Conservation (phyloP, 148 eudicot genomes). For the Suaeda aralocaspica region DNA sequence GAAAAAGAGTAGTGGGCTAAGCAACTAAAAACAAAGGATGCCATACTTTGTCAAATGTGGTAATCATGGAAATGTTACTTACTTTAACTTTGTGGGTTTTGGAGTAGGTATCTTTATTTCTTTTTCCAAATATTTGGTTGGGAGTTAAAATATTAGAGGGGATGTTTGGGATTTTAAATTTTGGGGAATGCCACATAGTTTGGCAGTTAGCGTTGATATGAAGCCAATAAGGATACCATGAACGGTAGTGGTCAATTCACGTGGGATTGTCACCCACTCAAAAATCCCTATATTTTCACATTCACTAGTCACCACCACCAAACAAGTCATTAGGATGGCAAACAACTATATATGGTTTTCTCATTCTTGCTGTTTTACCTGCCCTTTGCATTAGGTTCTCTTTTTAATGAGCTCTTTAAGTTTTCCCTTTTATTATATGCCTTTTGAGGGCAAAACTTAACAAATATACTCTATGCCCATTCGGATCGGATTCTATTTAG, state of each 20-base stretch:
- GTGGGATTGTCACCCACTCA: slow-evolving; percentile 60
- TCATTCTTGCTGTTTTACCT: background rate
- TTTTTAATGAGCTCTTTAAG: too few species aligned
- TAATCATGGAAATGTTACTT: slow-evolving; percentile 27
- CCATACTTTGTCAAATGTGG: slow-evolving; percentile 37
- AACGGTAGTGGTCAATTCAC: slow-evolving; percentile 47
- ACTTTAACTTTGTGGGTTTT: slow-evolving; percentile 32
- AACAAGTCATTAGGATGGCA: slow-evolving; percentile 5
- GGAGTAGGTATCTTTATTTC: slow-evolving; percentile 27
- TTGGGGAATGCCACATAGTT: slow-evolving; percentile 27
- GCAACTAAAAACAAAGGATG: slow-evolving; percentile 37
- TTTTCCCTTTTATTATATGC: background rate
- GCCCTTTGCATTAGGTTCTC: slow-evolving; percentile 9
- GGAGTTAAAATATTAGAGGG: slow-evolving; percentile 11
- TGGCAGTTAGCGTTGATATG: slow-evolving; percentile 66
- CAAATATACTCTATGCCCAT: slow-evolving; percentile 19
- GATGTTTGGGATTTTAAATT: slow-evolving; percentile 1
- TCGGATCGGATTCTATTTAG: background rate
- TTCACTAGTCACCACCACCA: slow-evolving; percentile 16
- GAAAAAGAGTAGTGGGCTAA: slow-evolving; percentile 37
- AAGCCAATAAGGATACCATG: slow-evolving; percentile 63
- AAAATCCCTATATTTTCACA: background rate
- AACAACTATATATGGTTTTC: slow-evolving; percentile 6
- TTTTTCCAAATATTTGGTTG: slow-evolving; percentile 24
- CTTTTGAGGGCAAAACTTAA: slow-evolving; percentile 7